Conservation (phyloP, 1,284 basidiomycete genomes). For the Ganoderma leucocontextum region DNA sequence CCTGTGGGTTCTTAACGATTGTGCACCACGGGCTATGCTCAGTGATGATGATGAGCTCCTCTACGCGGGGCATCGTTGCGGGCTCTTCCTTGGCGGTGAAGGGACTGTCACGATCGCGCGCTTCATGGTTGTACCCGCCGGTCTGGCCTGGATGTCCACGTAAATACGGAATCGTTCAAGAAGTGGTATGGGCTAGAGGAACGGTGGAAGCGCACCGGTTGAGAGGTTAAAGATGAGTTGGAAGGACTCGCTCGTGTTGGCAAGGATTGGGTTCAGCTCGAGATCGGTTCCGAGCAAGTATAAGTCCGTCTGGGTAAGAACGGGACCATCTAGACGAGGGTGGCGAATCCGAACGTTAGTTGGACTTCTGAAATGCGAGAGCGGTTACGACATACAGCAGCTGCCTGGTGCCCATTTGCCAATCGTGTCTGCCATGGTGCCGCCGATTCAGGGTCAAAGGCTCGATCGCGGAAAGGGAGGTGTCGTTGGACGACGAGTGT, state of each 20-base stretch:
- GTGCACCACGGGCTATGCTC: conserved; percentile 82
- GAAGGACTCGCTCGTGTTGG: conserved; percentile 55
- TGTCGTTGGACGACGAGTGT: not conserved
- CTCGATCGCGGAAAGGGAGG: not conserved
- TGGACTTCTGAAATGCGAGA: not conserved
- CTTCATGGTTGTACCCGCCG: conserved; percentile 64
- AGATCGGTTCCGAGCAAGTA: conserved; percentile 73
- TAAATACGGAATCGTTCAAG: not conserved
- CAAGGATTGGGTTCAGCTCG: conserved; percentile 75
- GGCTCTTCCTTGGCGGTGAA: conserved; percentile 78
- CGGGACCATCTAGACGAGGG: conserved; percentile 71
- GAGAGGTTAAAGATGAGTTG: conserved; percentile 77
- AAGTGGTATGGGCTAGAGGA: not conserved
- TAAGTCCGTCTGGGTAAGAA: conserved; percentile 76
- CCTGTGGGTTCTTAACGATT: conserved; percentile 72
- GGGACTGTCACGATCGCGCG: conserved; percentile 65
- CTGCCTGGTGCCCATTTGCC: conserved; percentile 42
- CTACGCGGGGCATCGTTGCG: conserved; percentile 81
- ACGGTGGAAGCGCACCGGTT: conserved; percentile 53
- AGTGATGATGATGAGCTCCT: conserved; percentile 77
- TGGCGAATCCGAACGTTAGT: too few species aligned
- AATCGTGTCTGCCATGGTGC: conserved; percentile 38
- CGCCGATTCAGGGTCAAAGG: not conserved
- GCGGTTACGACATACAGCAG: conserved; percentile 35
- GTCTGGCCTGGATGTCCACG: conserved; percentile 54